Evolutionary conservation across 2,329 filamentous ascomycete genomes (phyloP).

Genomic region (Venturia asperata): DNA sequence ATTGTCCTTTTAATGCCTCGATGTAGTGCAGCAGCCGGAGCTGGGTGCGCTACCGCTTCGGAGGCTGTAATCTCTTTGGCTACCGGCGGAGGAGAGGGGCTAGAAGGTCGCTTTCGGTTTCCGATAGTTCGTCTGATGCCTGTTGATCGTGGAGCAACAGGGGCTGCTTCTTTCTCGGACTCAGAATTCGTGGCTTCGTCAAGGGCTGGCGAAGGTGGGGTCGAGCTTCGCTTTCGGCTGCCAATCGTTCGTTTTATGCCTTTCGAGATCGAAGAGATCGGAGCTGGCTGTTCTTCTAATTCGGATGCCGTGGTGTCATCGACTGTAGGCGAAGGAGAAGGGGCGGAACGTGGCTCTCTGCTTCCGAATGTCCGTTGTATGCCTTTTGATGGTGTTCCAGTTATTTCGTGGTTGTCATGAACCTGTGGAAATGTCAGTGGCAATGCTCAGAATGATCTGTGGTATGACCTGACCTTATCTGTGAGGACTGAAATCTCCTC

Average conservation of each 20-base stretch:
- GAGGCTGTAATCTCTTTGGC: not conserved
- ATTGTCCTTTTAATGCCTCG: constrained; percentile 16
- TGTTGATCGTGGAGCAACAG: not conserved
- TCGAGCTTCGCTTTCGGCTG: not conserved
- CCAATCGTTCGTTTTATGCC: constrained; percentile 2
- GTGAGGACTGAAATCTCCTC: not conserved
- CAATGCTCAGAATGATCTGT: not conserved
- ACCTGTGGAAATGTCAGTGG: constrained; percentile 2
- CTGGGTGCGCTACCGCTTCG: not conserved
- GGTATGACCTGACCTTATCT: not conserved
- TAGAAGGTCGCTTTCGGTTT: not conserved
- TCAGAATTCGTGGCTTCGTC: not conserved
- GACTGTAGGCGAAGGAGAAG: not conserved
- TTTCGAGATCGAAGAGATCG: not conserved
- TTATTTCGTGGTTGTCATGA: not conserved
- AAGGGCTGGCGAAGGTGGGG: not conserved
- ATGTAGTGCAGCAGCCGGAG: not conserved
- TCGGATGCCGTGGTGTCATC: not conserved
- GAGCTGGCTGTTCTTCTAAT: not conserved
- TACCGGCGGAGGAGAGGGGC: not conserved
- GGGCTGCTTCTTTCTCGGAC: not conserved
- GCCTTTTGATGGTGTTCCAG: not conserved
- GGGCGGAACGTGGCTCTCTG: not conserved
- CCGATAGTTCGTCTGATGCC: constrained; percentile 11
- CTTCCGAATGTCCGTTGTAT: not conserved